A percentile compares a stretch with the other conserved stretches of the same genome.
These are phyloP conservation scores for Physcia stellaris DNA, from an alignment of 495 filamentous ascomycete species.

Conservation along the genomic window DNA sequence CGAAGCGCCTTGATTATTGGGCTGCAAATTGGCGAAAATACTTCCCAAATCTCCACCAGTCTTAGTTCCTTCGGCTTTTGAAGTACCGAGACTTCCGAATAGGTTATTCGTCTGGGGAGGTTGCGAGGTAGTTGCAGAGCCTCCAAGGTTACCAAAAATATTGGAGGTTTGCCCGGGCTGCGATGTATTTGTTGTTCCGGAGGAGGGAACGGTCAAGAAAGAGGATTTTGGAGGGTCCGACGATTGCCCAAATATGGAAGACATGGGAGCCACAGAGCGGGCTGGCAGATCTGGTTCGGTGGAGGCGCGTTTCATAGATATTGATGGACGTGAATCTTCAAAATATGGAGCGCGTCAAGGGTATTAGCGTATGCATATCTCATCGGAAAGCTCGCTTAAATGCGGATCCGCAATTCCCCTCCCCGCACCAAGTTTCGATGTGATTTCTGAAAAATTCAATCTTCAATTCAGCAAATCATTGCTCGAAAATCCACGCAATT, in stretches of 20 bases:
- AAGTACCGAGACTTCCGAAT: conserved; percentile 1
- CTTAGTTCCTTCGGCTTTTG: conserved; percentile 3
- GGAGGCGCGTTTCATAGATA: too few relatives aligned
- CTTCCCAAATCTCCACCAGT: not conserved
- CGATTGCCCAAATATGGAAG: conserved; percentile 7
- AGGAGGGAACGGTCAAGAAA: conserved; percentile 1
- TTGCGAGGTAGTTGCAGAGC: conserved; percentile 2
- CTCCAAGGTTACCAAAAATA: conserved; percentile 10
- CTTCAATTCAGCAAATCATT: too few relatives aligned
- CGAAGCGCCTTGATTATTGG: not conserved
- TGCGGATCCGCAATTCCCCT: too few relatives aligned
- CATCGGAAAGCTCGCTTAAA: too few relatives aligned
- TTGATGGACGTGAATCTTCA: too few relatives aligned
- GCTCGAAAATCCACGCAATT: too few relatives aligned
- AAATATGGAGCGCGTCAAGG: too few relatives aligned
- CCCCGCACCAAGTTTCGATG: too few relatives aligned
- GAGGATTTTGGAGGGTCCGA: conserved; percentile 1
- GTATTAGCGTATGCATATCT: too few relatives aligned
- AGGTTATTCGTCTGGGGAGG: not conserved
- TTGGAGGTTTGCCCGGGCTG: conserved; percentile 6
- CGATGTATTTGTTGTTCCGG: conserved; percentile 3
- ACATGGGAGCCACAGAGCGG: too few relatives aligned
- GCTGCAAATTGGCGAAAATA: not conserved
- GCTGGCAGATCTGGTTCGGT: too few relatives aligned
- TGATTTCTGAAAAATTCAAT: too few relatives aligned